Base-by-base conservation (phyloP, 228 moss, liverwort and hornwort genomes). In the Sphagnum fallax region DNA sequence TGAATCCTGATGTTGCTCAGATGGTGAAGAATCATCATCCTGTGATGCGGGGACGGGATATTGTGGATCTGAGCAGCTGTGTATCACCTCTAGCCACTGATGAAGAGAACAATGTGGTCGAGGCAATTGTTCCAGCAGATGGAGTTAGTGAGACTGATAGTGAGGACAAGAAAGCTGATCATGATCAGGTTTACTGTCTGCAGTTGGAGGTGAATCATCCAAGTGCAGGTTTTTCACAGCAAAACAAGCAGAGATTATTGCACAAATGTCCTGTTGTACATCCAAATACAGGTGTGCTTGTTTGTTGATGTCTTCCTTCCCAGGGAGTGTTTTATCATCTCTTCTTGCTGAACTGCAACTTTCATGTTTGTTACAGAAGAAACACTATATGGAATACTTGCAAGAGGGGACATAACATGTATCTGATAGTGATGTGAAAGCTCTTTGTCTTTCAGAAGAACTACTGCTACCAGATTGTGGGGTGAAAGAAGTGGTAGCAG, bases 21-120 rank as follows among this genome's bases (percentile, higher is more conserved):
- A 51, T 53, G 72, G 65, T 59, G 10, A 61, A 73, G 49, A 10
- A 74, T 8, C 55, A 12, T 8, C 32, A 32, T 32, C 32, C 32
- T 32, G 32, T 32, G 32, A 8, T 55, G 55, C 62, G 53, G 85
- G 82, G 50, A 65, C 79, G 50, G 10, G 75, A 82, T 18, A 55
- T 82, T 50, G 85, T 79, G 47, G 79, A 82, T 49, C 78, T 85
- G 10, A 85, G 85, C 76, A 85, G 85, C 76, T 85, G 82, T 51
- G 79, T 82, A 69, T 78, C 81, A 55, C 55, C 8, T 8, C 9
- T 12, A 8, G 9, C 12, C 55, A 55, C 55, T 8, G 9, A 8
- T 12, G 55, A 49, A 53, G 80, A 32, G 32, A 32, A 32, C 32
- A 2, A 32, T 32, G 32, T 32, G 32, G 32, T 32, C 0, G 52